These are phyloP conservation scores for Massarina eburnea DNA, from an alignment of 2,329 filamentous ascomycete genomes.

Conservation along the genomic window DNA sequence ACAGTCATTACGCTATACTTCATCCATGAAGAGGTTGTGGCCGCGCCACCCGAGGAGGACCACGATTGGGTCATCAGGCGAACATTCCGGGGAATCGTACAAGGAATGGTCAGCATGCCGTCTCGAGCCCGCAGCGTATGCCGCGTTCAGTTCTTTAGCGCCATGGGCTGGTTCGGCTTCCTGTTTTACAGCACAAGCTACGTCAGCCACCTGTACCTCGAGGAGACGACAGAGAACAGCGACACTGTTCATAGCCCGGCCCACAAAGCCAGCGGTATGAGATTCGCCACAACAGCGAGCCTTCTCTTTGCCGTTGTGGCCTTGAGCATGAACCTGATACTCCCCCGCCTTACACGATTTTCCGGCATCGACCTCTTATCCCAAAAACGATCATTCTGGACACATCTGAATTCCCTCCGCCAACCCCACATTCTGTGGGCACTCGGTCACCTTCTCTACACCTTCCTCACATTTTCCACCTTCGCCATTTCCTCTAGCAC, in stretches of 20 bases:
- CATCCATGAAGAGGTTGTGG: slow-evolving; percentile 4
- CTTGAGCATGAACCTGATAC: slow-evolving; percentile 3
- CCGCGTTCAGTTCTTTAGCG: slow-evolving; percentile 65
- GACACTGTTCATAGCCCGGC: not conserved
- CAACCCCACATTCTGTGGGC: slow-evolving; percentile 4
- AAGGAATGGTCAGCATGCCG: slow-evolving; percentile 8
- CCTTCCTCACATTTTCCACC: not conserved
- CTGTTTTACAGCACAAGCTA: slow-evolving; percentile 38
- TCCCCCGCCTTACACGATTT: not conserved
- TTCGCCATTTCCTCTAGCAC: slow-evolving; percentile 2
- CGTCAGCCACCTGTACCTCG: slow-evolving; percentile 14
- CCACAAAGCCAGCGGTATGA: slow-evolving; percentile 6
- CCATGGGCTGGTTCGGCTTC: slow-evolving; percentile 42
- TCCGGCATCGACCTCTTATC: not conserved
- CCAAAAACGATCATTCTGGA: not conserved
- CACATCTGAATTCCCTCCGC: not conserved
- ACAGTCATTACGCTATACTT: slow-evolving; percentile 3
- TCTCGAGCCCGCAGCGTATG: slow-evolving; percentile 10
- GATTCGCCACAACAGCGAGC: slow-evolving; percentile 6
- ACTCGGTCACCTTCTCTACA: slow-evolving; percentile 2
- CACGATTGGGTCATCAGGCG: not conserved
- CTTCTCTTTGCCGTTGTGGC: slow-evolving; percentile 10
- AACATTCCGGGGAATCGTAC: not conserved
- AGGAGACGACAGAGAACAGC: not conserved
- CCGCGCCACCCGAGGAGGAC: not conserved